A percentile compares a stretch with the other conserved stretches of the same genome.
These are phyloP conservation scores for Davidsoniella virescens DNA, from an alignment of 2,329 filamentous ascomycete species.

Conservation along the genomic window DNA sequence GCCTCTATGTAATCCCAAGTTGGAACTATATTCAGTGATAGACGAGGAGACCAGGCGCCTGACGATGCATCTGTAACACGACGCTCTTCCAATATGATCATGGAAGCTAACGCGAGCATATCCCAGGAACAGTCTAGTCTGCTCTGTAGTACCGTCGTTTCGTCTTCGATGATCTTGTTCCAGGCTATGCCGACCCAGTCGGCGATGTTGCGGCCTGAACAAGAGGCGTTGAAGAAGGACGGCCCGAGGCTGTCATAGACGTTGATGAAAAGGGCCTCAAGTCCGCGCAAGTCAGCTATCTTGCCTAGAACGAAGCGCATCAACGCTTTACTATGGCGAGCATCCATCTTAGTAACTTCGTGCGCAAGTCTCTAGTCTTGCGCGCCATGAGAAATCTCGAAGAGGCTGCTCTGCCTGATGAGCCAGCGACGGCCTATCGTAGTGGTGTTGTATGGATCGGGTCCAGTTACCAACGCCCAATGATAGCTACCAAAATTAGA, in stretches of 20 bases:
- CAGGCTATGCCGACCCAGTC: constrained; percentile 5
- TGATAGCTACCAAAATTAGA: neutral
- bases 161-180: neutral
- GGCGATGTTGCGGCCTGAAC: neutral
- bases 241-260: neutral
- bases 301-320: constrained; percentile 2
- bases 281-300: neutral
- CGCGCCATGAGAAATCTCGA: neutral
- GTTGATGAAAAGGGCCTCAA: neutral
- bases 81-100: constrained; percentile 1
- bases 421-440: constrained; percentile 2
- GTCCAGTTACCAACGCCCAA: constrained; percentile 1
- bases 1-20: constrained; percentile 1
- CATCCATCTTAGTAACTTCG: constrained; percentile 6
- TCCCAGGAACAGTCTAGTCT: neutral
- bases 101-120: neutral
- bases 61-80: neutral
- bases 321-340: neutral
- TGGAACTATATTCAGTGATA: neutral
- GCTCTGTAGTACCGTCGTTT: too few relatives aligned
- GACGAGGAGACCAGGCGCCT: neutral
- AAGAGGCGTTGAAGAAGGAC: neutral
- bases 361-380: neutral
- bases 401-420: neutral
- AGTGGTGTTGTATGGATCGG: neutral